These are phyloP conservation scores for Teunomyces pallodes DNA, from an alignment of 805 yeast genomes.

Conservation along the genomic window DNA sequence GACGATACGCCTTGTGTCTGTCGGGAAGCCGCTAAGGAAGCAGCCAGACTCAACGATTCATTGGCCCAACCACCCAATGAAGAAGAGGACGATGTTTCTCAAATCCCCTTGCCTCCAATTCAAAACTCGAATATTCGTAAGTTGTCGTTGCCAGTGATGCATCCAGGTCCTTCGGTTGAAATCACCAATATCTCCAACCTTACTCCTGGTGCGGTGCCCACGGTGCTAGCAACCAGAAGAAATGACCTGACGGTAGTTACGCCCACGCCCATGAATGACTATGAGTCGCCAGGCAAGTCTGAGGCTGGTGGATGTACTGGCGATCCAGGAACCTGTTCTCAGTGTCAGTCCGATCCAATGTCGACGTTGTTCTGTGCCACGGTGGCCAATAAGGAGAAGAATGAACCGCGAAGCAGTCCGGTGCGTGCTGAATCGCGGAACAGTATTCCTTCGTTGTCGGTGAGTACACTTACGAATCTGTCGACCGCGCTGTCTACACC, in stretches of 20 bases:
- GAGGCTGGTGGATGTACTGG: constrained; percentile 63
- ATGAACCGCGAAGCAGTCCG: neutral
- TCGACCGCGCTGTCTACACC: constrained; percentile 8
- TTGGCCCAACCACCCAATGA: constrained; percentile 15
- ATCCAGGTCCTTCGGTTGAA: constrained; percentile 62
- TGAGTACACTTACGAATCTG: constrained; percentile 5
- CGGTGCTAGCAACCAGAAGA: constrained; percentile 22
- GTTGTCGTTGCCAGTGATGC: constrained; percentile 53
- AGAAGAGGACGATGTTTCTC: constrained; percentile 12
- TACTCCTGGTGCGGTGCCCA: constrained; percentile 38
- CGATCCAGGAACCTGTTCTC: constrained; percentile 81
- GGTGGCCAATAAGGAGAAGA: constrained; percentile 54
- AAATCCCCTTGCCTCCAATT: constrained; percentile 42
- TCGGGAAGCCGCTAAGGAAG: constrained; percentile 67
- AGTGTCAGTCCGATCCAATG: constrained; percentile 85
- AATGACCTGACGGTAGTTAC: constrained; percentile 1
- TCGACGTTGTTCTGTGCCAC: constrained; percentile 86
- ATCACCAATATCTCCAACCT: constrained; percentile 43
- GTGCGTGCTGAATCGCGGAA: constrained; percentile 8
- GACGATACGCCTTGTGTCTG: constrained; percentile 92
- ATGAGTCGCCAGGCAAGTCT: constrained; percentile 11
- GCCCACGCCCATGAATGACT: neutral
- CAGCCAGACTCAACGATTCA: constrained; percentile 34
- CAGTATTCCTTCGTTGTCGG: constrained; percentile 16
- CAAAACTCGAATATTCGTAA: constrained; percentile 27